A percentile compares a stretch with the other conserved stretches of the same genome.
These are phyloP conservation scores for Fusarium humuli DNA, from an alignment of 2,329 filamentous ascomycete genomes.

Conservation along the genomic window DNA sequence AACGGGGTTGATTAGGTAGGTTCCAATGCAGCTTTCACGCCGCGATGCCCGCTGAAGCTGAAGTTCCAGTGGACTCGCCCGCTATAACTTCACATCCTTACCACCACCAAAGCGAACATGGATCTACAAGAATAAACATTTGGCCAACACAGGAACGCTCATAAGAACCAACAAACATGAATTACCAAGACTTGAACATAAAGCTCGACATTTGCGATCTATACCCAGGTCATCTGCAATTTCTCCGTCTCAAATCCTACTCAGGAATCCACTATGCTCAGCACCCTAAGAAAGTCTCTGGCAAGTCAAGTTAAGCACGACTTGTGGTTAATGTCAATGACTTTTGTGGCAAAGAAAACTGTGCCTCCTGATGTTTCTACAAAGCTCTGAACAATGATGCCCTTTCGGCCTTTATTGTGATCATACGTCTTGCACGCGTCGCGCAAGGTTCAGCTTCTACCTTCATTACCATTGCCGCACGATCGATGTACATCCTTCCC, in stretches of 20 bases:
- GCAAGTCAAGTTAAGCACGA: too few relatives aligned
- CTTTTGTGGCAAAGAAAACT: constrained; percentile 56
- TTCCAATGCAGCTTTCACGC: neutral
- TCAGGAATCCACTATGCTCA: constrained; percentile 44
- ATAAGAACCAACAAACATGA: neutral
- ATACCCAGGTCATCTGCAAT: constrained; percentile 59
- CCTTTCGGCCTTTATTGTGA: constrained; percentile 60
- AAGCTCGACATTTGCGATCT: constrained; percentile 58
- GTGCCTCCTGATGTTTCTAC: constrained; percentile 43
- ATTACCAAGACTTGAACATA: constrained; percentile 25
- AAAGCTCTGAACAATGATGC: constrained; percentile 64
- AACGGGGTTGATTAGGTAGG: too few relatives aligned
- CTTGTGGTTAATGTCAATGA: neutral
- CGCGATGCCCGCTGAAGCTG: too few relatives aligned
- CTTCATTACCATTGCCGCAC: constrained; percentile 57
- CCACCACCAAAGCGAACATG: too few relatives aligned
- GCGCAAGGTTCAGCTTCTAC: constrained; percentile 47
- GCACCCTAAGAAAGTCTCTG: constrained; percentile 6
- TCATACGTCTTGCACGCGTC: constrained; percentile 56
- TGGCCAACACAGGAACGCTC: constrained; percentile 5
- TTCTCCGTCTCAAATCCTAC: constrained; percentile 50
- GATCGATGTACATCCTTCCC: constrained; percentile 60
- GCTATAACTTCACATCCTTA: neutral
- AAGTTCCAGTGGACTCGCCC: neutral
- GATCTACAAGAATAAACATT: neutral